Base-by-base conservation (phyloP, 1,284 basidiomycete species). In the Puccinia horiana region DNA sequence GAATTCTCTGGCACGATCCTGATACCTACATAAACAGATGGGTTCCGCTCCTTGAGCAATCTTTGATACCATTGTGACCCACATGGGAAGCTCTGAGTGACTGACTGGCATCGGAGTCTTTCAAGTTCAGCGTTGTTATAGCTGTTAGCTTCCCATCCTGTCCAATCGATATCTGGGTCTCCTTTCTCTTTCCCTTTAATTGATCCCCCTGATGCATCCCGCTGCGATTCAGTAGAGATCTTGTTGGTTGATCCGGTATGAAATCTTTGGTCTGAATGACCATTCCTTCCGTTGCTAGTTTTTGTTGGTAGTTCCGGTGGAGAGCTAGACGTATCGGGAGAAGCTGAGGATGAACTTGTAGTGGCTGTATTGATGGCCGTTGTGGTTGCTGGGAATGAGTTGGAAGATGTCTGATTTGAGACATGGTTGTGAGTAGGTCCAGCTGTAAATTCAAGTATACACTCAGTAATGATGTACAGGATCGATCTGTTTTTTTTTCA, bases 1-100 rank as follows among this genome's bases (percentile, higher is more conserved):
- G 37, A 81, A 42, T 49, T 81, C 79, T 75, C 35, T 81, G 6
- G 70, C 79, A n/a, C 72, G 49, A 32, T 81, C 23, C 4, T 23
- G n/a, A 47, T 81, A 81, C 56, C 79, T 81, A 72, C 4, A 52
- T 16, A 23, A 20, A 23, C n/a, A 42, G 29, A 35, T 44, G n/a
- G 12, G 23, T 14, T 29, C 42, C 23, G 44, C 1, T n/a, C 40
- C 0, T 26, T 69, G 14, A 69, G 40, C 40, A 4, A 44, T 47
- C 20, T 16, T 69, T 69, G 40, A 67, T 32, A 37, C 6, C 26
- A 12, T 65, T 47, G 3, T 29, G 2, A 52, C 8, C 18, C 49
- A 16, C 49, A 52, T 52, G 20, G 49, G 20, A 52, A 52, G 49
- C 49, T 12, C 9, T 52, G 49, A 16, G 47, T 35, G 18, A 80